Evolutionary conservation across 2,329 filamentous ascomycete genomes (phyloP).

Genomic region (Knoxdaviesia proteae): DNA sequence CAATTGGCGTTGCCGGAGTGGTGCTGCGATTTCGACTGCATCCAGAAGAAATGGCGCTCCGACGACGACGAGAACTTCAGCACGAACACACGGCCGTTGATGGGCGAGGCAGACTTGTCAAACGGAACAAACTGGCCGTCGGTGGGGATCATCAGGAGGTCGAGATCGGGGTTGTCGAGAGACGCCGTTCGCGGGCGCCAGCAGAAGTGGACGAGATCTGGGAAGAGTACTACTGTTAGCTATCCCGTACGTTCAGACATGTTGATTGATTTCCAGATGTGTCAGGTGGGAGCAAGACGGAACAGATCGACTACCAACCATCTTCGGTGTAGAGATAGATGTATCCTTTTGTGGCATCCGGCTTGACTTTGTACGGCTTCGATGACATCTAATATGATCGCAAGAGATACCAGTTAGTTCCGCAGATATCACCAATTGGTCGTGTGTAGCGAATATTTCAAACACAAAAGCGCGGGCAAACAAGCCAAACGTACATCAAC

Average conservation of each 20-base stretch:
- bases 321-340: conserved; percentile 87
- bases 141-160: conserved; percentile 81
- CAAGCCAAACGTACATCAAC: conserved; percentile 40
- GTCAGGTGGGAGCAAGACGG: too few relatives aligned
- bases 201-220: conserved; percentile 87
- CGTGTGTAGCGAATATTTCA: too few relatives aligned
- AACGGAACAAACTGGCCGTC: conserved; percentile 80
- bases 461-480: neutral
- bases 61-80: conserved; percentile 89
- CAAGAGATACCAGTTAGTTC: too few relatives aligned
- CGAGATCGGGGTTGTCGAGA: conserved; percentile 55
- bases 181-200: conserved; percentile 66
- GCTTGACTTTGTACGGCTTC: conserved; percentile 50
- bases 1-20: conserved; percentile 47
- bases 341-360: conserved; percentile 57
- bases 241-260: too few relatives aligned
- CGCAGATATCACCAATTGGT: too few relatives aligned
- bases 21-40: conserved; percentile 74
- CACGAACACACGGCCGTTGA: conserved; percentile 77
- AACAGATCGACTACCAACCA: conserved; percentile 27
- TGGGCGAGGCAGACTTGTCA: conserved; percentile 30
- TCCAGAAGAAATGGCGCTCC: conserved; percentile 83
- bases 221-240: neutral
- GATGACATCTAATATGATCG: conserved; percentile 8
- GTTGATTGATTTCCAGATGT: too few relatives aligned